Percentiles rank a stretch among this genome's conserved stretches.
These are phyloP conservation scores for Phyllosticta ampelicida DNA, from an alignment of 2,329 filamentous ascomycete species.

Conservation along the genomic window DNA sequence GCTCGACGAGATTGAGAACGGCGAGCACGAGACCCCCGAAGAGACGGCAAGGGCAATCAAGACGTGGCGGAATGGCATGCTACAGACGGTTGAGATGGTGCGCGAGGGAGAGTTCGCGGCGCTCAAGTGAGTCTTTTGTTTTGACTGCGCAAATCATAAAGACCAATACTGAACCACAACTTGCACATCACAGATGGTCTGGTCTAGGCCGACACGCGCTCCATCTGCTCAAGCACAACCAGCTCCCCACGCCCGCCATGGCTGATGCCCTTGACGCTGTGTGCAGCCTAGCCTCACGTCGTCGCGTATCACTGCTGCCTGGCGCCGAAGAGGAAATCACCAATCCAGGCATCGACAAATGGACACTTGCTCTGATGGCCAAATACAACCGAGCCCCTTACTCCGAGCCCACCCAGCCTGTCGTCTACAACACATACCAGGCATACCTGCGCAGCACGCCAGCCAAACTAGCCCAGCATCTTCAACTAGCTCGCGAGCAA, in stretches of 20 bases:
- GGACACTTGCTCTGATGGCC: slow-evolving; percentile 44
- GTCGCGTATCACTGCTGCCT: slow-evolving; percentile 65
- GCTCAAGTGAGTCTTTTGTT: slow-evolving; percentile 26
- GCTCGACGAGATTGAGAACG: slow-evolving; percentile 24
- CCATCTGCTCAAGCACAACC: slow-evolving; percentile 51
- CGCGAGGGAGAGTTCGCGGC: slow-evolving; percentile 38
- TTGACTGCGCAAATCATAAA: background rate
- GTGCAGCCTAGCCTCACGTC: slow-evolving; percentile 58
- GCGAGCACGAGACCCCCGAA: slow-evolving; percentile 14
- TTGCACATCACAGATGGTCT: slow-evolving; percentile 49
- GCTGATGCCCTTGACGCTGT: slow-evolving; percentile 60
- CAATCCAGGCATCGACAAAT: slow-evolving; percentile 49
- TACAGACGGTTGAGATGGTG: slow-evolving; percentile 53
- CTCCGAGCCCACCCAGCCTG: slow-evolving; percentile 55
- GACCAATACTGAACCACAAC: background rate
- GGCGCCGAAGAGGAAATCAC: slow-evolving; percentile 76
- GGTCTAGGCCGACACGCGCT: slow-evolving; percentile 69
- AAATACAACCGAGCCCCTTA: slow-evolving; percentile 33
- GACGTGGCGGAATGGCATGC: slow-evolving; percentile 60
- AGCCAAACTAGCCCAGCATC: slow-evolving; percentile 32
- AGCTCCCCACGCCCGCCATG: slow-evolving; percentile 54
- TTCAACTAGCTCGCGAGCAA: slow-evolving; percentile 36
- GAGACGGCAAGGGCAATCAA: slow-evolving; percentile 51
- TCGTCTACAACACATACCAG: slow-evolving; percentile 61
- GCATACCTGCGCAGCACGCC: slow-evolving; percentile 44